Evolutionary conservation across 371 early-diverging fungal genomes (phyloP).

Genomic region (Mucor ambiguus): DNA sequence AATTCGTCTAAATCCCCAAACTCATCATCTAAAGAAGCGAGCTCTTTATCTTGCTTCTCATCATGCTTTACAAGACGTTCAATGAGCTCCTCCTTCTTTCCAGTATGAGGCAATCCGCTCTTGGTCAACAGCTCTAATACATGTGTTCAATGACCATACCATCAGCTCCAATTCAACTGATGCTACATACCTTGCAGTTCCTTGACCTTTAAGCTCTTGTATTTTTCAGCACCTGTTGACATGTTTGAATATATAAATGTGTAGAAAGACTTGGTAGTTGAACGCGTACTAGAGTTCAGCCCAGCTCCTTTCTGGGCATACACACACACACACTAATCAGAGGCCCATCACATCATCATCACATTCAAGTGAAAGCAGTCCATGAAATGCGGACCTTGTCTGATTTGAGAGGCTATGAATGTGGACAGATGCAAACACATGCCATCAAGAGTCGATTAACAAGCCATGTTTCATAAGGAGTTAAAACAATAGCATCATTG

Average conservation of each 20-base stretch:
- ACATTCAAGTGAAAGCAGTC: background rate
- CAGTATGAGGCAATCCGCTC: constrained; percentile 57
- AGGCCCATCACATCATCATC: background rate
- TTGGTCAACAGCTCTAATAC: constrained; percentile 56
- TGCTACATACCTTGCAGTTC: constrained; percentile 57
- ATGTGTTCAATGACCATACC: background rate
- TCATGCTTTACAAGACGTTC: constrained; percentile 64
- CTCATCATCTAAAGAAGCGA: constrained; percentile 49
- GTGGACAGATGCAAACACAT: background rate
- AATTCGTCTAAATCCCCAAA: constrained; percentile 48
- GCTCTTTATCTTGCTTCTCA: constrained; percentile 51
- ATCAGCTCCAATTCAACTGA: background rate
- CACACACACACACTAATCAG: background rate
- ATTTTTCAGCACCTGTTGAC: constrained; percentile 35
- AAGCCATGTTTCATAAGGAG: background rate
- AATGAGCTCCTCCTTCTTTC: constrained; percentile 72
- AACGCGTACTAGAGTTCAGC: constrained; percentile 10
- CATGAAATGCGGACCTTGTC: background rate
- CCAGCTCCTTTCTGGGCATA: background rate
- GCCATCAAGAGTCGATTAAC: background rate
- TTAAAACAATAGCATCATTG: background rate
- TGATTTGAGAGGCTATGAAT: background rate
- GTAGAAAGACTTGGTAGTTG: background rate
- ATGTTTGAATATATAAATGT: background rate
- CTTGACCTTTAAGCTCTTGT: constrained; percentile 61